Base-by-base conservation (phyloP, 768 basidiomycete species). In the Lentinula detonsa region DNA sequence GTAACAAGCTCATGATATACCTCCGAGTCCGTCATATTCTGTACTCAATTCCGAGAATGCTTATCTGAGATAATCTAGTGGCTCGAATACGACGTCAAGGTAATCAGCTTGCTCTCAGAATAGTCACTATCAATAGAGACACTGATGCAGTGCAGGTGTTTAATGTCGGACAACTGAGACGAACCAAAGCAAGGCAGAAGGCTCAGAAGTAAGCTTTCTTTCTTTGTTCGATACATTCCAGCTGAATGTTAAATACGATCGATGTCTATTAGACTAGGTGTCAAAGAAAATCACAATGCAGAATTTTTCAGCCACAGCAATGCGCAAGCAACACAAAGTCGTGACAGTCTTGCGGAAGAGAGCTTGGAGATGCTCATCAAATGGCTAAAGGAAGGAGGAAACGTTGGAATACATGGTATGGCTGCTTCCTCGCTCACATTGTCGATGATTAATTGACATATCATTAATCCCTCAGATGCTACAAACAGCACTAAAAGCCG, bases 41-140 rank as follows among this genome's bases (percentile, higher is more conserved):
- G 18, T 5, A n/a, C 21, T 18, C 9, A 21, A 18, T 39, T 33
- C 28, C 15, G 57, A 58, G 5, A 34, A 42, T 58, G 33, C 61
- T 65, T 39, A 66, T 62, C 48, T 52, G 60, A 55, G 43, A 10
- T 43, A 33, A 60, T 49, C 15, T 65, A 98, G 95, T 99, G 97
- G 97, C 82, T 99, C 49, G 97, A 99, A 73, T 99, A 98, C 72
- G 86, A 96, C 65, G 96, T 97, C 65, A 91, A 94, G 81, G 93
- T 88, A 37, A 39, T 40, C 23, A 28, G 28, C 18, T 9, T 28
- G 18, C 50, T 18, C n/a, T 16, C 33, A 39, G 7, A 8, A 8
- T 39, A 39, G 37, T 39, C 50, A 9, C 35, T 10, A 49, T 63
- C 62, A 28, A 39, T 35, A 48, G 11, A 34, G 34, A 51, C 39